Evolutionary conservation across 208 protist genomes (phyloP), one percentile per base, ranked within the genome.

Genomic region (Leishmania tarentolae): DNA sequence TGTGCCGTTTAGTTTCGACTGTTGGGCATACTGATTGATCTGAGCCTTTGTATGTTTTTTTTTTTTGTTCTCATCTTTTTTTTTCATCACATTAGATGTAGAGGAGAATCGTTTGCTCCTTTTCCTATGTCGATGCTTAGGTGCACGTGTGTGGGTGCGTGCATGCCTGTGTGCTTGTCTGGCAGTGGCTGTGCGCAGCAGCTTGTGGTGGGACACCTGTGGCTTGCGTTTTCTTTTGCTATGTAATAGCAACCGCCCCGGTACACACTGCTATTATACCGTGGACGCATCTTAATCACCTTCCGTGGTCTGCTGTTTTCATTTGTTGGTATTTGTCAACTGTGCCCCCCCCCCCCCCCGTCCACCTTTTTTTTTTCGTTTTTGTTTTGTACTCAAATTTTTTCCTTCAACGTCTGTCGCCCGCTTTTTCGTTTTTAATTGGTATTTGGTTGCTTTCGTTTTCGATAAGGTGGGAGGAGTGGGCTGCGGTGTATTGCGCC

Each of bases 261-360:
- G 72, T 44, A 8, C 50, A 61, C 31, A 50, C 24, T 50, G 69
- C 44, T 31, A 50, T 31, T 73, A 21, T 35, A 31, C 69, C 31
- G 69, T 52, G n/a, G n/a, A 35, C 24, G 13, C 11, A 2, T 24
- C 28, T 24, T 61, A 9, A 46, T 53, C 19, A n/a, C 69, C 69
- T 61, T 79, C 42, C 31, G 74, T 84, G 78, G 81, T 82, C 82
- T 84, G 42, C 40, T 82, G n/a, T 80, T 35, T 42, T 0, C n/a
- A 40, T 35, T 72, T 70, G 15, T 44, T 40, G 28, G 13, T 73
- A 31, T 13, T 24, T 61, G 8, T 21, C n/a, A 3, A 63, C 57
- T n/a, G 24, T 61, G 24, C n/a, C 19, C n/a, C n/a, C n/a, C n/a
- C n/a, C n/a, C n/a, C n/a, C n/a, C n/a, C n/a, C n/a, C n/a, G n/a